Evolutionary conservation across 768 basidiomycete species (phyloP).

Genomic region (Trametes gibbosa): DNA sequence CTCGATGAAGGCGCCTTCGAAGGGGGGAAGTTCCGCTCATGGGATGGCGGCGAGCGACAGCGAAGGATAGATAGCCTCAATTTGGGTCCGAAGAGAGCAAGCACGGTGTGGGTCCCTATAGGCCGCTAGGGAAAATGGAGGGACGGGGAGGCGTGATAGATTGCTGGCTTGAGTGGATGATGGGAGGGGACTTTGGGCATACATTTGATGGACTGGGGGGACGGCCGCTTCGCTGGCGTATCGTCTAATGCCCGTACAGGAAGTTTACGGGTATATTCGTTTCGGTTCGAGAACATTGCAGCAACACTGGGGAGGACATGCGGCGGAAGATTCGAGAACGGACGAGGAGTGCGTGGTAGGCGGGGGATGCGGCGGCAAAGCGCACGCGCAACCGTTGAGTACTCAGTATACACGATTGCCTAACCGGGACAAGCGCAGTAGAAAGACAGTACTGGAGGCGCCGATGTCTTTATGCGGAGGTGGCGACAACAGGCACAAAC

Average conservation of each 20-base stretch:
- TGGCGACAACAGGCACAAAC: neutral
- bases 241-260: neutral
- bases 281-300: neutral
- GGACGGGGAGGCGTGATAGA: neutral
- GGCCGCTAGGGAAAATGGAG: neutral
- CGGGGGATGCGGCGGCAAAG: neutral
- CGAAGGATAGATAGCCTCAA: neutral
- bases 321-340: neutral
- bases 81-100: neutral
- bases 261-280: neutral
- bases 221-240: neutral
- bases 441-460: no score
- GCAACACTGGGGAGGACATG: neutral
- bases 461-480: neutral
- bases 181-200: neutral
- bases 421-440: neutral
- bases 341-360: neutral
- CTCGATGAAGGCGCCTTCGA: neutral
- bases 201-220: neutral
- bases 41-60: neutral
- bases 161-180: slow-evolving; percentile 3
- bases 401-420: slow-evolving; percentile 2
- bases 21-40: neutral
- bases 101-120: neutral
- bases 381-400: neutral